phyloP scores from a whole-genome alignment of 129 eudicot species.

The Kitagawia praeruptora region DNA sequence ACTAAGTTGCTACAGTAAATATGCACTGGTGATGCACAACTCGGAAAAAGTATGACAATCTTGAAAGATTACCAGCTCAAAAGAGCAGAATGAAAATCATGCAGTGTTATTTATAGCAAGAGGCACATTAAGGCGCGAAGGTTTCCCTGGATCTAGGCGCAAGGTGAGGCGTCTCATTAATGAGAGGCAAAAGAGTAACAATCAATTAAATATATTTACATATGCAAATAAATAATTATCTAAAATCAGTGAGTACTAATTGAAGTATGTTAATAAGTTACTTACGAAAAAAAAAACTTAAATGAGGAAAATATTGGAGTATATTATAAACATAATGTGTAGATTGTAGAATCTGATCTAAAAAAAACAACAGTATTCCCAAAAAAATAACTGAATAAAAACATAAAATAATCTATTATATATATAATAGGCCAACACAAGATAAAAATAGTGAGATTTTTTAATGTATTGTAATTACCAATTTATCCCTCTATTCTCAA shows the following conservation, averaged over 20 bases:
- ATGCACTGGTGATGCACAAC: background rate
- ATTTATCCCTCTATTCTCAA: too few relatives aligned
- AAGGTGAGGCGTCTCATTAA: background rate
- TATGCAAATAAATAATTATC: background rate
- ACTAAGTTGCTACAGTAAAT: background rate
- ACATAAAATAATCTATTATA: too few relatives aligned
- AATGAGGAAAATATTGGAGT: background rate
- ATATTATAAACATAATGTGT: background rate
- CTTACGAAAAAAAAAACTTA: background rate
- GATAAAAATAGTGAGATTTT: too few relatives aligned
- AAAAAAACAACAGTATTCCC: background rate
- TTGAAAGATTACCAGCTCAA: background rate
- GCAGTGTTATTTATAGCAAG: too few relatives aligned
- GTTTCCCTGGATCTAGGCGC: background rate
- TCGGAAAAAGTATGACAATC: background rate
- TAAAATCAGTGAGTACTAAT: background rate
- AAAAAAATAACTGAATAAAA: too few relatives aligned
- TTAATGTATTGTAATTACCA: too few relatives aligned
- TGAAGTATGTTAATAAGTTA: background rate
- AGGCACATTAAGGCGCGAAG: background rate
- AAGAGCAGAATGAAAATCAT: background rate
- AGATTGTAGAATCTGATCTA: background rate
- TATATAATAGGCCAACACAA: too few relatives aligned
- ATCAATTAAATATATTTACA: too few relatives aligned
- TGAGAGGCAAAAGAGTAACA: background rate